A percentile compares a stretch with the other conserved stretches of the same genome.
phyloP scores from a whole-genome alignment of 768 basidiomycete species.

The Strobilomyces echinocephalus region DNA sequence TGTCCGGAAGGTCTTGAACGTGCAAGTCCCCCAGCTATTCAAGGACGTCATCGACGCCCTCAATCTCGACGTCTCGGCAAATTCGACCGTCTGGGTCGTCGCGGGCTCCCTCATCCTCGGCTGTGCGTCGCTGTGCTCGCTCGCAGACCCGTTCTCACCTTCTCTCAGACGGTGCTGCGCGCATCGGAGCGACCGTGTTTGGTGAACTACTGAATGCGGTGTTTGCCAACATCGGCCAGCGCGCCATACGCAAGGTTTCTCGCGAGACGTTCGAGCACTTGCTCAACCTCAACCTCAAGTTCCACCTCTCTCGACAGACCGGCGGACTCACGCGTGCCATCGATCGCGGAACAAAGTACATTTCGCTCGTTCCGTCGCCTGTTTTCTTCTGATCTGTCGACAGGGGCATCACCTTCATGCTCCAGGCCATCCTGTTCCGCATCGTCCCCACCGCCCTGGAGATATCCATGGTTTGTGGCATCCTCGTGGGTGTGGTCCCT shows the following conservation, averaged over 20 bases:
- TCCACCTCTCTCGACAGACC: conserved; percentile 90
- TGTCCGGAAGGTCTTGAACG: conserved; percentile 73
- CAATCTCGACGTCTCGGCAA: conserved; percentile 72
- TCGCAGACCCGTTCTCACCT: background rate
- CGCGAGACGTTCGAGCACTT: conserved; percentile 94
- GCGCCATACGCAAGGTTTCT: conserved; percentile 91
- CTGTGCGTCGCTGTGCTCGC: conserved; percentile 52
- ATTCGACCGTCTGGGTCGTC: conserved; percentile 83
- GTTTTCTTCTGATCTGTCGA: background rate
- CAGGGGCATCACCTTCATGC: conserved; percentile 93
- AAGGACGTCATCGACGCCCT: conserved; percentile 86
- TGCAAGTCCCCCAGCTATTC: conserved; percentile 97
- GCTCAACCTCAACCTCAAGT: conserved; percentile 83
- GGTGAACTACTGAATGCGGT: conserved; percentile 92
- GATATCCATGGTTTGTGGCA: conserved; percentile 95
- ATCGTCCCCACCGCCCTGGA: conserved; percentile 95
- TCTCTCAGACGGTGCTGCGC: conserved; percentile 76
- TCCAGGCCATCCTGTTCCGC: conserved; percentile 90
- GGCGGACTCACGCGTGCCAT: conserved; percentile 96
- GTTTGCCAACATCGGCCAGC: conserved; percentile 93
- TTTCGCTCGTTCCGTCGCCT: background rate
- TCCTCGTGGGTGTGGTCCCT: conserved; percentile 56
- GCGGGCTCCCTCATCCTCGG: conserved; percentile 88
- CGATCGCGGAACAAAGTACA: conserved; percentile 94
- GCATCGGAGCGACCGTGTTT: conserved; percentile 86